Base-by-base conservation (phyloP, 352 stramenopile genomes). In the Globisporangium ultimum region DNA sequence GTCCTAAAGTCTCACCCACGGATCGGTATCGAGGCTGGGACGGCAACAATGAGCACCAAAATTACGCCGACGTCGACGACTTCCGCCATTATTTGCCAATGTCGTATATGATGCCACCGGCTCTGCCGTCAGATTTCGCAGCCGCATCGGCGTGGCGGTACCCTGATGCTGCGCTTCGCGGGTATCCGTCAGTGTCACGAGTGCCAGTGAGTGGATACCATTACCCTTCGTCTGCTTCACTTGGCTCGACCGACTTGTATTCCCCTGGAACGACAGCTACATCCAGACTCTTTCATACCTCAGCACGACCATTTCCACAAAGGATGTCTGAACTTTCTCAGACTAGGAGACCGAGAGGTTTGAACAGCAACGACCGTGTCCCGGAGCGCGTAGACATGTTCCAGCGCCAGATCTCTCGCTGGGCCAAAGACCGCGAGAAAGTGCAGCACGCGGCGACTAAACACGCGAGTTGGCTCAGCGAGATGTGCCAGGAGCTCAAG, bases 331-430 rank as follows among this genome's bases (percentile, higher is more conserved):
- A 52, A n/a, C 50, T 64, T 12, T 58, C 58, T 11, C 55, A 55
- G 36, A 24, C 48, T 12, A 42, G 13, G 40, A 15, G 45, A 46
- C 58, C 51, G 43, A 42, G 41, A 8, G 17, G 20, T 32, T 61
- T 36, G 40, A 45, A 45, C n/a, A 48, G 42, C 59, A 64, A 9
- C 0, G 60, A 71, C 18, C 60, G 65, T 48, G 53, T 63, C 17
- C 34, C 55, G 11, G 55, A 60, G 47, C 67, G 55, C 18, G 55
- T 43, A 17, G 55, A 53, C 11, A 45, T 76, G 4, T 80, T 80
- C 51, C 78, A 88, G 54, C 78, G 76, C n/a, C 78, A 84, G 57
- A 73, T 87, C 52, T 83, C 76, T 13, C 74, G 70, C 18, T 89
- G 77, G 76, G 75, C 77, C 24, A 70, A 71, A 66, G 77, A 78